phyloP scores from a whole-genome alignment of 2,329 filamentous ascomycete genomes.

The Coccinonectria pachysandricola region DNA sequence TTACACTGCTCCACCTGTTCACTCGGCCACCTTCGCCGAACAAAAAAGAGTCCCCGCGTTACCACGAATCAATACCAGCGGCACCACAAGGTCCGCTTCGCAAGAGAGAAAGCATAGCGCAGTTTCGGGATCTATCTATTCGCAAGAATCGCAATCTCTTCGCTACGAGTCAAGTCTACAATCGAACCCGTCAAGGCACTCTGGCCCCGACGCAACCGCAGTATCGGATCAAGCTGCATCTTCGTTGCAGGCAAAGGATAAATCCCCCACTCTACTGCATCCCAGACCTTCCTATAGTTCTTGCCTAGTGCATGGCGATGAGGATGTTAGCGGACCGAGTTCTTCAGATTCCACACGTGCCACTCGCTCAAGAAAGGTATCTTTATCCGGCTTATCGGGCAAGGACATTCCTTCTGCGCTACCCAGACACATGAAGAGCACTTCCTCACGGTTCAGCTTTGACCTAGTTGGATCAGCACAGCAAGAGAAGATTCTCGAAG shows the following conservation, averaged over 20 bases:
- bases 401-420: conserved; percentile 38
- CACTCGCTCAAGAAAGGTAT: conserved; percentile 41
- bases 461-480: conserved; percentile 64
- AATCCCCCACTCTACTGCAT: conserved; percentile 14
- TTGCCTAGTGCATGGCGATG: conserved; percentile 10
- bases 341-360: conserved; percentile 18
- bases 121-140: conserved; percentile 22
- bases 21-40: conserved; percentile 8
- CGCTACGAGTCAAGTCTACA: conserved; percentile 18
- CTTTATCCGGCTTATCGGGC: conserved; percentile 37
- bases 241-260: conserved; percentile 31
- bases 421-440: conserved; percentile 61
- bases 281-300: conserved; percentile 15
- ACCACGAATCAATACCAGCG: conserved; percentile 2
- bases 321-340: conserved; percentile 9
- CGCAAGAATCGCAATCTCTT: conserved; percentile 17
- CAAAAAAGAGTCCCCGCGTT: conserved; percentile 9
- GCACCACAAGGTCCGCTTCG: conserved; percentile 5
- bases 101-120: conserved; percentile 20
- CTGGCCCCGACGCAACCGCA: conserved; percentile 2
- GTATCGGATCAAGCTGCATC: conserved; percentile 16
- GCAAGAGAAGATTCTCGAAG: conserved; percentile 60
- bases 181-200: conserved; percentile 12
- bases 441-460: conserved; percentile 72
- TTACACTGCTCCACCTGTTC: conserved; percentile 7